Conservation (phyloP, 129 eudicot genomes). For the Kitagawia praeruptora region DNA sequence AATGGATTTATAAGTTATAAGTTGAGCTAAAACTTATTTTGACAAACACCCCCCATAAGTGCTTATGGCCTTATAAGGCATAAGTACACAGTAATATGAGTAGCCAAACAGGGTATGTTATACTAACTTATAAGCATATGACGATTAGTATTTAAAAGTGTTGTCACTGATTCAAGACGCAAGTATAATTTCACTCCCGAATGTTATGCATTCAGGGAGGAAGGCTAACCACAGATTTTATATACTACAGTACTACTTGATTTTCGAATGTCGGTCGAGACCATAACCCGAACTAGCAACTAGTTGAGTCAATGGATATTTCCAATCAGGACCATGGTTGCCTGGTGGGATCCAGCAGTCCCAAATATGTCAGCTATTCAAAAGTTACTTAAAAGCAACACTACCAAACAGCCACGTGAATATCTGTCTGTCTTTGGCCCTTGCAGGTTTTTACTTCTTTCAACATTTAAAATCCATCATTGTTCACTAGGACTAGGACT, state of each 20-base stretch:
- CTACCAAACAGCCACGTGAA: neutral
- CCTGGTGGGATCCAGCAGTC: neutral
- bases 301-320: neutral
- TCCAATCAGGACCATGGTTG: neutral
- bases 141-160: too few species aligned
- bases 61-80: too few species aligned
- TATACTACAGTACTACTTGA: too few species aligned
- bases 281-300: neutral
- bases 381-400: neutral
- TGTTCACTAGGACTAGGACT: neutral
- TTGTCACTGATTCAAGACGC: too few species aligned
- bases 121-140: too few species aligned
- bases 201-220: neutral
- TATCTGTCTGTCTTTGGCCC: neutral
- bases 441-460: neutral
- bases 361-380: neutral
- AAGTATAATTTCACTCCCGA: neutral
- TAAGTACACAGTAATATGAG: too few species aligned
- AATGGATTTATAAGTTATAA: too few species aligned
- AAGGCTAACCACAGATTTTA: neutral
- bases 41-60: too few species aligned
- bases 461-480: neutral
- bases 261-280: neutral
- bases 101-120: too few species aligned
- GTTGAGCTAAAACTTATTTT: too few species aligned